Conservation (phyloP, 768 basidiomycete species). For the Mycena indigotica region DNA sequence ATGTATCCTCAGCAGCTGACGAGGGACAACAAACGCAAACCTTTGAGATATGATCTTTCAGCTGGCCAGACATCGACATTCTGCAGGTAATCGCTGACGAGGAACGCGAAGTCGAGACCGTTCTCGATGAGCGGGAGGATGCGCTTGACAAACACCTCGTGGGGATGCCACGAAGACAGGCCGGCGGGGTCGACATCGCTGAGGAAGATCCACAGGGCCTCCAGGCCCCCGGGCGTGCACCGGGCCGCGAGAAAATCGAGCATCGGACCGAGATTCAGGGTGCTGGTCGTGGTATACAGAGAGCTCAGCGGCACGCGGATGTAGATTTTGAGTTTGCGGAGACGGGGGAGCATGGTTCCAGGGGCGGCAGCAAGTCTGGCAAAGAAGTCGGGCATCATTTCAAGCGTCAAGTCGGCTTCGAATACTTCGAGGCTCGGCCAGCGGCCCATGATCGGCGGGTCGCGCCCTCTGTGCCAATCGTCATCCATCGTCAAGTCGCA, state of each 20-base stretch:
- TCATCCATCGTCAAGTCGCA: background rate
- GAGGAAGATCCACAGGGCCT: background rate
- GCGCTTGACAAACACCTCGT: background rate
- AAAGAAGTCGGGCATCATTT: background rate
- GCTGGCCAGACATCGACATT: too few species aligned
- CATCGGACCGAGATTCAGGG: background rate
- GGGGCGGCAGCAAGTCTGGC: background rate
- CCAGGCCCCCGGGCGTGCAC: background rate
- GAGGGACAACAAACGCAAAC: too few species aligned
- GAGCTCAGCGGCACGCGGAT: background rate
- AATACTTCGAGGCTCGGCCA: background rate
- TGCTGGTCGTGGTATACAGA: background rate
- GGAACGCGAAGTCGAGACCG: background rate
- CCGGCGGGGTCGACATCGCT: background rate
- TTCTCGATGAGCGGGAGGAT: background rate
- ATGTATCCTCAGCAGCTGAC: too few species aligned
- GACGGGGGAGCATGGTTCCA: background rate
- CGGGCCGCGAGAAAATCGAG: background rate
- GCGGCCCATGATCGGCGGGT: background rate
- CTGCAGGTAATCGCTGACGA: too few species aligned
- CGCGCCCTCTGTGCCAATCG: too few species aligned
- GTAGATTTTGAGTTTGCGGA: background rate
- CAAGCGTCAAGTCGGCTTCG: background rate
- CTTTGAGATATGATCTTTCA: too few species aligned
- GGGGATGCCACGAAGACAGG: background rate